Evolutionary conservation across 805 yeast genomes (phyloP), one percentile per base, ranked within the genome.

Genomic region (Priceomyces melissophilus): DNA sequence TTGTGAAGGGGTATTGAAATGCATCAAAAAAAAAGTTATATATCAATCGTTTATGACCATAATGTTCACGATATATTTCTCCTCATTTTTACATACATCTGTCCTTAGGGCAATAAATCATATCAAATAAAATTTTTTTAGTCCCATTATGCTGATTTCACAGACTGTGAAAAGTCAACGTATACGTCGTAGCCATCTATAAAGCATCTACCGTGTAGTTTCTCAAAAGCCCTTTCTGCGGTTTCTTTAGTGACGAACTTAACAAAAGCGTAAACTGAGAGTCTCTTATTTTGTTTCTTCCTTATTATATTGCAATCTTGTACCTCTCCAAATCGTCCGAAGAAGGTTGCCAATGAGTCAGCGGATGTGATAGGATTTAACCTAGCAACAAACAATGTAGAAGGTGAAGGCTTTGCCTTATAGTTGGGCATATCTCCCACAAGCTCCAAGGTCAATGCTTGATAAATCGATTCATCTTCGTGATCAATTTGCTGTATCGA

Each of bases 141-240:
- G 33, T 31, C 16, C 33, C 16, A 13, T 12, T 31, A 17, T 31
- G 13, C 31, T n/a, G 31, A 37, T 30, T 37, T 45, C 3, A 47
- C 48, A n/a, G 58, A 53, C 53, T 82, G 89, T 44, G 82, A 74
- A 63, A 82, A 82, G 55, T 82, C 88, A 32, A 82, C 84, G 44
- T 78, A 78, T 15, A 83, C 74, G 40, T 84, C 65, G 32, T 75
- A 55, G 41, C 82, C 88, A 53, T 82, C 89, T 30, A 82, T 79
- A 34, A 81, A 52, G 3, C 78, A 82, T 7, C 53, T 48, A 11
- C 74, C 75, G 31, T 80, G 78, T 79, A 82, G 76, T 52, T 76
- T 78, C 41, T 66, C 57, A 53, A 79, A 82, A 0, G 88, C 88
- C n/a, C 52, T 47, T 46, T 83, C 87, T 37, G 85, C 82, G 29